Percentiles rank a stretch among this genome's conserved stretches.
phyloP scores from a whole-genome alignment of 768 basidiomycete genomes.

The Thelephora aurantiotincta region DNA sequence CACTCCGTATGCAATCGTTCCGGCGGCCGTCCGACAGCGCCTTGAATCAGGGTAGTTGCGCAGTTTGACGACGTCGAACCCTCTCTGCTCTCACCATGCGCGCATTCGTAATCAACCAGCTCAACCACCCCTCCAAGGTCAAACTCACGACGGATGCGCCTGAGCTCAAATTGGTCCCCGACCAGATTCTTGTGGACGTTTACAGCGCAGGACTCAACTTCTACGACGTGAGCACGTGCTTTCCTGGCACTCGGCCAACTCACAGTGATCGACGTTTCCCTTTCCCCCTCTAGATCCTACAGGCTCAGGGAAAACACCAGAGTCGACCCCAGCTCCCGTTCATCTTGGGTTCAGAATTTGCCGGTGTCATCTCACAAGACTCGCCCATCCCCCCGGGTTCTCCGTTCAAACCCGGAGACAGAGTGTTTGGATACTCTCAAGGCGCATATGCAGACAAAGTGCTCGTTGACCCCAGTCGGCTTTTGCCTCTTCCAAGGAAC shows the following conservation, averaged over 20 bases:
- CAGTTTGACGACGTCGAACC: no score
- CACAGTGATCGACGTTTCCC: not conserved
- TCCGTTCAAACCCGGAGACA: constrained; percentile 65
- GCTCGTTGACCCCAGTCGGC: constrained; percentile 30
- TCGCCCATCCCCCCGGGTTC: constrained; percentile 76
- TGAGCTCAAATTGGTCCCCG: constrained; percentile 22
- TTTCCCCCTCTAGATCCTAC: constrained; percentile 43
- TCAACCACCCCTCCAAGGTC: constrained; percentile 34
- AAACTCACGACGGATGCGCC: constrained; percentile 21
- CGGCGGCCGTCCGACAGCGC: no score
- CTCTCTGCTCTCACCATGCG: constrained; percentile 35
- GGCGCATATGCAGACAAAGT: constrained; percentile 75
- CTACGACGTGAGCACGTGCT: constrained; percentile 21
- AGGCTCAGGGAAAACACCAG: constrained; percentile 86
- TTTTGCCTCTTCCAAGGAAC: constrained; percentile 59
- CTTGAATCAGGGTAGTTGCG: no score
- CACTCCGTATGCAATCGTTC: no score
- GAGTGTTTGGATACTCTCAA: constrained; percentile 74
- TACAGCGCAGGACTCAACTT: constrained; percentile 38
- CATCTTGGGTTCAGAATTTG: constrained; percentile 73
- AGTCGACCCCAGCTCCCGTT: constrained; percentile 75
- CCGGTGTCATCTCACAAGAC: constrained; percentile 53
- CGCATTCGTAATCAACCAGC: constrained; percentile 60
- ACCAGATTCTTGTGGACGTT: constrained; percentile 37
- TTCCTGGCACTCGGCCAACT: not conserved